A percentile compares a stretch with the other conserved stretches of the same genome.
Conservation (phyloP, 2,329 filamentous ascomycete species). For the Neoascochyta sp. region DNA sequence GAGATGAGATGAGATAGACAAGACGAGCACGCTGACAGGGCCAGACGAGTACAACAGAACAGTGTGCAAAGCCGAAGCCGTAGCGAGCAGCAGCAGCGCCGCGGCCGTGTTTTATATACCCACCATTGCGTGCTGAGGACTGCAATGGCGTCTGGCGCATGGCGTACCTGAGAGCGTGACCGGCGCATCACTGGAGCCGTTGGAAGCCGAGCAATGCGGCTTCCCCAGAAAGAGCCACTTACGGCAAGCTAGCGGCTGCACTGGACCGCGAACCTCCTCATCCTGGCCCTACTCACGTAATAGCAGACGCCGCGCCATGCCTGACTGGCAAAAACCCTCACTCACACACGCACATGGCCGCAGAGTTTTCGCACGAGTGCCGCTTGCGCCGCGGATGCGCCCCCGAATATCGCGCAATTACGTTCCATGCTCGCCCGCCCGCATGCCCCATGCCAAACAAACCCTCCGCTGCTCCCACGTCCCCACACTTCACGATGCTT, state of each 20-base stretch:
- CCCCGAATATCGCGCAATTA: slow-evolving; percentile 12
- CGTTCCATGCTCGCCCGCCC: slow-evolving; percentile 3
- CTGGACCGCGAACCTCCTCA: slow-evolving; percentile 13
- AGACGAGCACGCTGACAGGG: no score
- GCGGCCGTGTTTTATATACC: no score
- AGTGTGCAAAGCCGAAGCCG: no score
- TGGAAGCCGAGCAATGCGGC: slow-evolving; percentile 10
- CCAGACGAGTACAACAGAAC: no score
- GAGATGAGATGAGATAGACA: no score
- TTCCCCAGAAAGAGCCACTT: slow-evolving; percentile 15
- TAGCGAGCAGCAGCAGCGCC: no score
- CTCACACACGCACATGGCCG: slow-evolving; percentile 8
- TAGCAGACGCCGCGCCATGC: slow-evolving; percentile 11
- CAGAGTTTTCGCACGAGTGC: slow-evolving; percentile 20
- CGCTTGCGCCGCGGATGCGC: slow-evolving; percentile 7
- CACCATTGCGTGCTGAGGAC: no score
- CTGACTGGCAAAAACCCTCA: slow-evolving; percentile 19
- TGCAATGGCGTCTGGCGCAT: no score
- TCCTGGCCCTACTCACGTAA: slow-evolving; percentile 21
- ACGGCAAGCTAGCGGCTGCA: slow-evolving; percentile 10
- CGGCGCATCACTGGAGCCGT: slow-evolving; percentile 5
- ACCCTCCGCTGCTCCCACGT: no score
- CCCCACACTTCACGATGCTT: slow-evolving; percentile 29
- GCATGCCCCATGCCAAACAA: no score
- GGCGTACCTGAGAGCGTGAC: slow-evolving; percentile 14